Conservation (phyloP, 2,329 filamentous ascomycete species). For the Rutstroemia sp. region DNA sequence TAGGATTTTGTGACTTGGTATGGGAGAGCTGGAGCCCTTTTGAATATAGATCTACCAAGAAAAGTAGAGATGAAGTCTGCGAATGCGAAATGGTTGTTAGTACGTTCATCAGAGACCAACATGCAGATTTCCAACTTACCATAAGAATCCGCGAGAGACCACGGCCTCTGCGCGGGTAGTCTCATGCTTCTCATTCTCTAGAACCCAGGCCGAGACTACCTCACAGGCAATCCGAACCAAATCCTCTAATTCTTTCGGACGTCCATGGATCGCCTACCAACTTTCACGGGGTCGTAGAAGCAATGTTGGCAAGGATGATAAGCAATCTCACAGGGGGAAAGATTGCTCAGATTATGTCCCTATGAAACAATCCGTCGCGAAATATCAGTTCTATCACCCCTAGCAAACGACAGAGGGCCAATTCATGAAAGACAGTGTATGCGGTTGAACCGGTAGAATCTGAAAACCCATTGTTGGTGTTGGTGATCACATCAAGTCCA, state of each 20-base stretch:
- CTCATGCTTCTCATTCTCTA: constrained; percentile 16
- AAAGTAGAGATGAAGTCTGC: constrained; percentile 27
- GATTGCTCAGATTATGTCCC: no score
- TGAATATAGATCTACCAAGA: constrained; percentile 13
- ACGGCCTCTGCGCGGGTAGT: constrained; percentile 11
- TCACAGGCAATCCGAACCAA: not conserved
- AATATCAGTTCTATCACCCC: no score
- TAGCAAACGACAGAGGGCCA: no score
- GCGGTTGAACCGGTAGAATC: no score
- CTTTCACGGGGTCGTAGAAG: not conserved
- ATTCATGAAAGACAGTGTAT: no score
- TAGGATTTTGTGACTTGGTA: constrained; percentile 4
- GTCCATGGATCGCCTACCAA: no score
- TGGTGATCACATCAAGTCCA: not conserved
- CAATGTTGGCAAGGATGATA: no score
- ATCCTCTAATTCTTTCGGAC: not conserved
- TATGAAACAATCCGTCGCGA: no score
- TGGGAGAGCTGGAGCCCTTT: not conserved
- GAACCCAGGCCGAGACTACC: not conserved
- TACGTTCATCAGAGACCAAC: not conserved
- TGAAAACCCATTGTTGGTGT: no score
- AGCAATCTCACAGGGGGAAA: no score
- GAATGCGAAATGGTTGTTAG: constrained; percentile 4
- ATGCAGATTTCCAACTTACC: constrained; percentile 13
- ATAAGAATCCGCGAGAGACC: constrained; percentile 29